These are phyloP conservation scores for Russula sp. DNA, from an alignment of 768 basidiomycete genomes.

Conservation along the genomic window DNA sequence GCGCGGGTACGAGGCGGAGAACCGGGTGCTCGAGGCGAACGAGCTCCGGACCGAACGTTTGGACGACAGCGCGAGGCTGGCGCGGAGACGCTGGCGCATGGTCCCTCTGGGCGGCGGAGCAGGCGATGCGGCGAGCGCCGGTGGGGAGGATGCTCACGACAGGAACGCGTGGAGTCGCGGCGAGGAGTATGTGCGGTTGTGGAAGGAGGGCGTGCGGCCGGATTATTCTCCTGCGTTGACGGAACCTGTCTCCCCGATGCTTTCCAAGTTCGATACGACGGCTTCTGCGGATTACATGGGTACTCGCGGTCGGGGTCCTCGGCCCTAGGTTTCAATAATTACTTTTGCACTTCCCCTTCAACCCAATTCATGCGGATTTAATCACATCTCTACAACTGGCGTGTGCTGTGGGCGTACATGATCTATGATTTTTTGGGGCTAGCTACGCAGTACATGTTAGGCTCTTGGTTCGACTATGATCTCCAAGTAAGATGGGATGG, in stretches of 20 bases:
- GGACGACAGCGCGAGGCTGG: constrained; percentile 51
- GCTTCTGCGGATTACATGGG: constrained; percentile 8
- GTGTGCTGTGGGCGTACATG: neutral
- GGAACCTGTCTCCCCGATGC: constrained; percentile 25
- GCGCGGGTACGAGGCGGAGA: constrained; percentile 55
- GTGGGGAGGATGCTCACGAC: constrained; percentile 21
- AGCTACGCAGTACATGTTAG: neutral
- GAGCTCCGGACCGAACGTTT: constrained; percentile 50
- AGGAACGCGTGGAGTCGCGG: constrained; percentile 63
- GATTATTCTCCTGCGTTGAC: constrained; percentile 56
- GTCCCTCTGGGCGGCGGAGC: constrained; percentile 25
- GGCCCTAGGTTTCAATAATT: neutral
- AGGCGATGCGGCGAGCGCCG: neutral
- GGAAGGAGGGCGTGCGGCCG: constrained; percentile 64
- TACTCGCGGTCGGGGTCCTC: neutral
- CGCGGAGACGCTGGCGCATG: constrained; percentile 74
- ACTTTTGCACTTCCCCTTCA: neutral
- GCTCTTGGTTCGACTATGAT: neutral
- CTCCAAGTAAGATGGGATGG: neutral
- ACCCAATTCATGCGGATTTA: neutral
- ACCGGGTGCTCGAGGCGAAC: constrained; percentile 53
- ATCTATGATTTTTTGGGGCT: neutral
- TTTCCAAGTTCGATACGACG: neutral
- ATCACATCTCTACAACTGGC: neutral
- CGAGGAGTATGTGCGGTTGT: constrained; percentile 62